Conservation (phyloP, 352 stramenopile genomes). For the Globisporangium radiosum region DNA sequence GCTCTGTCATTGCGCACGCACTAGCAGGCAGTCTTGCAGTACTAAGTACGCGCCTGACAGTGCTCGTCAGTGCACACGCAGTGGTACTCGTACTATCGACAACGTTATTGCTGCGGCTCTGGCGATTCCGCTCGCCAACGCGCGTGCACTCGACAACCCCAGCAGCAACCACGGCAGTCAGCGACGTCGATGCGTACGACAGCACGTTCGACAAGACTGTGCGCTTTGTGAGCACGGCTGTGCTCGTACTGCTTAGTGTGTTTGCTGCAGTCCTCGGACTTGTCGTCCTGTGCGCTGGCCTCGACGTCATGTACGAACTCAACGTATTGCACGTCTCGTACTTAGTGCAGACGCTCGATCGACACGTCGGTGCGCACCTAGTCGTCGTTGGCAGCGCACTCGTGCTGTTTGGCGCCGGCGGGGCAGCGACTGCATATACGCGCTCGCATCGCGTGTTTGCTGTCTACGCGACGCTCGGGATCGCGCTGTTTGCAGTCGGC, state of each 20-base stretch:
- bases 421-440: constrained; percentile 24
- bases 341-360: constrained; percentile 47
- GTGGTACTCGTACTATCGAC: constrained; percentile 16
- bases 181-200: constrained; percentile 8
- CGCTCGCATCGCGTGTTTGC: constrained; percentile 16
- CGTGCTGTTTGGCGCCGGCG: constrained; percentile 25
- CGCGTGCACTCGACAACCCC: not conserved
- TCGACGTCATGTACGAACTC: constrained; percentile 55
- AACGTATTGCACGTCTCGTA: constrained; percentile 67
- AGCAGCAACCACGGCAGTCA: not conserved
- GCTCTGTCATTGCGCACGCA: not conserved
- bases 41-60: constrained; percentile 13
- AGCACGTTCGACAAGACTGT: constrained; percentile 8
- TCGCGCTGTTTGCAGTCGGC: constrained; percentile 30
- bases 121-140: constrained; percentile 13
- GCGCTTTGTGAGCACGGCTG: constrained; percentile 3
- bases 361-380: constrained; percentile 42
- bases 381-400: constrained; percentile 29
- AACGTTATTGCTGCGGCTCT: constrained; percentile 17
- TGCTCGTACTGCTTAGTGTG: constrained; percentile 18
- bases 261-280: constrained; percentile 19
- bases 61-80: constrained; percentile 16
- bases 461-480: constrained; percentile 25
- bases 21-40: not conserved
- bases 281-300: constrained; percentile 30